Base-by-base conservation (phyloP, 768 basidiomycete species). In the Dictyophora rubrovolvata region DNA sequence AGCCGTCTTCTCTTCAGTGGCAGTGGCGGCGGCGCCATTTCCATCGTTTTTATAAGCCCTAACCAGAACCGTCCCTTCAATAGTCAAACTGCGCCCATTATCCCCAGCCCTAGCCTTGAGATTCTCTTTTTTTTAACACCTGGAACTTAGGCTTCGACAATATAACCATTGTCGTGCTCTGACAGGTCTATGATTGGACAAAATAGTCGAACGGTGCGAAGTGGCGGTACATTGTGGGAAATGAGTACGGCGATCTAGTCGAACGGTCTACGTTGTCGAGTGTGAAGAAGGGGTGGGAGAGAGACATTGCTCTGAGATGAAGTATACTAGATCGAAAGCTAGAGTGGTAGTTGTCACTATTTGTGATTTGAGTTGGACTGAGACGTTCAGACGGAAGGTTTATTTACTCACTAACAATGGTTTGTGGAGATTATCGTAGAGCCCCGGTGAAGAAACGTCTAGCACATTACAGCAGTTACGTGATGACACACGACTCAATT, bases 41-140 rank as follows among this genome's bases (percentile, higher is more conserved):
- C 11, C 42, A 42, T 28, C 7, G 7, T 42, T 42, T 2, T 12
- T 2, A 42, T 42, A 9, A 2, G 42, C 12, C 12, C 21, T 11
- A 51, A 4, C 20, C 18, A 69, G 65, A 42, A 79, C 70, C 64
- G 77, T 83, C 8, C 88, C 88, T 67, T 87, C 81, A 58, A 91
- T 87, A 3, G 83, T 87, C 59, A 89, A 67, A 61, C 81, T 87
- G 57, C 80, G 76, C 1, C 86, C 87, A 17, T 77, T 80, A 58
- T 88, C 84, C 8, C 86, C 85, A 60, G 89, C 74, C 7, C 81
- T 77, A 54, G 89, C 77, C 57, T 87, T 79, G 9, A 89, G 67
- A 64, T 89, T 82, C 63, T 89, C 87, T 73, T 84, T 73, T 84
- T 88, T 68, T 81, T 83, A 23, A 89, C 81, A 0, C 88, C 87